These are phyloP conservation scores for Flaveria brownii DNA, from an alignment of 129 eudicot genomes.

Conservation along the genomic window DNA sequence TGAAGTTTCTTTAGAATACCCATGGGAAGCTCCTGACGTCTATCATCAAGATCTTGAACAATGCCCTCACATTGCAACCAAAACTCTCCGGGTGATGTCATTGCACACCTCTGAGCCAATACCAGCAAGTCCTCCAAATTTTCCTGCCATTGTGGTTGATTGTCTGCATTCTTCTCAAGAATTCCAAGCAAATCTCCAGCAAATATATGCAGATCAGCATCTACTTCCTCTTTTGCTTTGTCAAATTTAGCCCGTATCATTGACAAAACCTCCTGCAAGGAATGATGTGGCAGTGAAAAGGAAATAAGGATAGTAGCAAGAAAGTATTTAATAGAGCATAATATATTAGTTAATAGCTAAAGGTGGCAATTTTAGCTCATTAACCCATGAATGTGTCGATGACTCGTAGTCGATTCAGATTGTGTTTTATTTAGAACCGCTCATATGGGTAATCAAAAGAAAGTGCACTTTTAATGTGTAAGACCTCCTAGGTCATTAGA, in stretches of 20 bases:
- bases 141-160: conserved; percentile 96
- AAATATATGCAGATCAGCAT: conserved; percentile 80
- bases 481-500: conserved; percentile 1
- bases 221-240: conserved; percentile 99
- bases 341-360: not conserved
- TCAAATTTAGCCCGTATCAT: conserved; percentile 86
- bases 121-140: conserved; percentile 87
- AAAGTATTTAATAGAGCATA: not conserved
- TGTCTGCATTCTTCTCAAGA: conserved; percentile 86
- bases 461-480: not conserved
- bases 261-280: conserved; percentile 73
- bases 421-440: not conserved
- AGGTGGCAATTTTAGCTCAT: not conserved
- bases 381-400: not conserved
- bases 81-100: conserved; percentile 92
- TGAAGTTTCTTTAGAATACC: conserved; percentile 93
- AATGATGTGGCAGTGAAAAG: conserved; percentile 1
- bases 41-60: conserved; percentile 94
- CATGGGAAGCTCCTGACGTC: conserved; percentile 92
- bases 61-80: conserved; percentile 99
- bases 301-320: conserved; percentile 11
- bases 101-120: conserved; percentile 87
- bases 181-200: conserved; percentile 88
- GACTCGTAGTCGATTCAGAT: not conserved
- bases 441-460: not conserved